Conservation (phyloP, 2,329 filamentous ascomycete genomes). For the Stylonectria norvegica region DNA sequence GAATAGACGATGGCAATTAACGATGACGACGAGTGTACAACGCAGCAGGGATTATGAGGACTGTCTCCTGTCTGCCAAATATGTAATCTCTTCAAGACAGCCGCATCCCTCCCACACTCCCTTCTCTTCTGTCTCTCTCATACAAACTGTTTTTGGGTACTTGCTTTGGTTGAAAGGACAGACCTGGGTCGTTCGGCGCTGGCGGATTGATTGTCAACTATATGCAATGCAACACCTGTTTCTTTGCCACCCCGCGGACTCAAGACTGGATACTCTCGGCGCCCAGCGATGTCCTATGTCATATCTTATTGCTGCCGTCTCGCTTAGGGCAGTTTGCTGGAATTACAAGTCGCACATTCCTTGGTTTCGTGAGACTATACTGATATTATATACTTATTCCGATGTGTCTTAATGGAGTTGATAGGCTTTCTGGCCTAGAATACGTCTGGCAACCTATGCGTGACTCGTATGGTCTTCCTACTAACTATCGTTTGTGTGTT, state of each 20-base stretch:
- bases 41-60: conserved; percentile 15
- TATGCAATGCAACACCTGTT: conserved; percentile 23
- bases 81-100: conserved; percentile 18
- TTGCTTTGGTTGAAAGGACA: conserved; percentile 29
- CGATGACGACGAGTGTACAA: conserved; percentile 7
- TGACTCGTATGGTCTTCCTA: too few relatives aligned
- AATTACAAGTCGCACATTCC: too few relatives aligned
- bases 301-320: conserved; percentile 4
- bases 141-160: conserved; percentile 30
- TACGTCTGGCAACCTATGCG: too few relatives aligned
- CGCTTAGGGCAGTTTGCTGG: too few relatives aligned
- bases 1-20: conserved; percentile 60
- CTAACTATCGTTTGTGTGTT: too few relatives aligned
- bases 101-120: conserved; percentile 4
- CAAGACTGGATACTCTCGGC: conserved; percentile 16
- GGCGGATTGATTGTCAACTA: conserved; percentile 27
- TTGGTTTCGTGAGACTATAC: too few relatives aligned
- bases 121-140: conserved; percentile 18
- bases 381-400: too few relatives aligned
- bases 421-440: too few relatives aligned
- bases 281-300: too few relatives aligned
- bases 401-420: too few relatives aligned
- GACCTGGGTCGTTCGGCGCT: conserved; percentile 32
- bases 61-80: conserved; percentile 8
- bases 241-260: conserved; percentile 10